Conservation (phyloP, 2,329 filamentous ascomycete species). For the Sporothrix curviconia region DNA sequence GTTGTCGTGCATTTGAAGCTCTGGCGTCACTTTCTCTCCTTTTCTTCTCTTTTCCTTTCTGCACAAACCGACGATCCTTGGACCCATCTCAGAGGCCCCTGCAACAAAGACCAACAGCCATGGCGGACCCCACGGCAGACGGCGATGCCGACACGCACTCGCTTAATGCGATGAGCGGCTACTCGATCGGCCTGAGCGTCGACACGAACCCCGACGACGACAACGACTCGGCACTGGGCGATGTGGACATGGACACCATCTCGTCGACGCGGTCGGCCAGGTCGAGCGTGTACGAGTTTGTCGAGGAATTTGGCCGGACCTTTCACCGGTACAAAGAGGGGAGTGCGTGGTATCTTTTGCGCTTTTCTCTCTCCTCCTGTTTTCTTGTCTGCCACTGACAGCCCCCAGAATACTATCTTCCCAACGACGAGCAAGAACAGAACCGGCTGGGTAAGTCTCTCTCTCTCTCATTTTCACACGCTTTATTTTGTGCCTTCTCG, state of each 20-base stretch:
- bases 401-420: constrained; percentile 14
- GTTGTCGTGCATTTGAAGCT: neutral
- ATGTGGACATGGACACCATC: constrained; percentile 3
- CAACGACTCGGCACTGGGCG: constrained; percentile 11
- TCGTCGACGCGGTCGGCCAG: constrained; percentile 12
- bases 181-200: constrained; percentile 9
- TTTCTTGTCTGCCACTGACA: neutral
- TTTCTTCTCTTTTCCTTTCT: neutral
- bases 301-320: constrained; percentile 16
- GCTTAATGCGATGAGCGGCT: constrained; percentile 13
- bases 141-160: neutral
- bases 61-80: neutral
- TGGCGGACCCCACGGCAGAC: neutral
- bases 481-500: too few species aligned
- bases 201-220: constrained; percentile 8
- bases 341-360: neutral
- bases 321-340: constrained; percentile 17
- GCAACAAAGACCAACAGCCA: neutral
- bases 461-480: too few species aligned
- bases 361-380: neutral
- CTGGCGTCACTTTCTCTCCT: neutral
- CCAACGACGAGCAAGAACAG: constrained; percentile 16
- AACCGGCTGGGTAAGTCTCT: too few species aligned
- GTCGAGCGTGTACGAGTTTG: constrained; percentile 13
- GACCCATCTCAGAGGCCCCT: neutral